Percentiles rank a stretch among this genome's conserved stretches.
These are phyloP conservation scores for Mortierella alpina DNA, from an alignment of 192 early-diverging fungal genomes.

Conservation along the genomic window DNA sequence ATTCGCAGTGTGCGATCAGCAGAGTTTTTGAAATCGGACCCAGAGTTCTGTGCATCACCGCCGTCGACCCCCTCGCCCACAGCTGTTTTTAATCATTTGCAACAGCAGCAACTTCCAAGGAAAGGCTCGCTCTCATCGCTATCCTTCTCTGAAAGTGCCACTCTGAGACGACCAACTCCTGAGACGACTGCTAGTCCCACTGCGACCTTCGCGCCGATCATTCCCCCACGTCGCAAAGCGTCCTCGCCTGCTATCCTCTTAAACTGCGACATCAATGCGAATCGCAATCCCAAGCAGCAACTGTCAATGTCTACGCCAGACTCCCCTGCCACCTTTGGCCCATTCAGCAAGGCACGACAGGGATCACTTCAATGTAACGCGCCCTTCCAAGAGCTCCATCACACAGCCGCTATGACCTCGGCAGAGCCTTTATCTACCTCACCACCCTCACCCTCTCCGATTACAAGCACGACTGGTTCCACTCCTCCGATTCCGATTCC, in stretches of 20 bases:
- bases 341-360: neutral
- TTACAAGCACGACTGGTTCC: neutral
- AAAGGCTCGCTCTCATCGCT: conserved; percentile 17
- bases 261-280: neutral
- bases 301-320: neutral
- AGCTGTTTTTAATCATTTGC: neutral
- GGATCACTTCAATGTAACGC: neutral
- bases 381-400: too few species aligned
- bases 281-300: neutral
- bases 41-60: conserved; percentile 6
- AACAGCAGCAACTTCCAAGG: conserved; percentile 7
- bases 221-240: conserved; percentile 33
- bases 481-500: conserved; percentile 19
- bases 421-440: neutral
- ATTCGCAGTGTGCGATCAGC: conserved; percentile 2
- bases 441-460: neutral
- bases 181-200: neutral
- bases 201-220: neutral
- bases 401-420: conserved; percentile 1
- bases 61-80: conserved; percentile 26
- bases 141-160: neutral
- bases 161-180: too few species aligned
- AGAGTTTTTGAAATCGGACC: conserved; percentile 3
- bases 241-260: conserved; percentile 21
- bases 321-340: conserved; percentile 1